Percentiles rank a stretch among this genome's conserved stretches.
Conservation (phyloP, 306 rosid genomes). For the Vachellia pachyceras region DNA sequence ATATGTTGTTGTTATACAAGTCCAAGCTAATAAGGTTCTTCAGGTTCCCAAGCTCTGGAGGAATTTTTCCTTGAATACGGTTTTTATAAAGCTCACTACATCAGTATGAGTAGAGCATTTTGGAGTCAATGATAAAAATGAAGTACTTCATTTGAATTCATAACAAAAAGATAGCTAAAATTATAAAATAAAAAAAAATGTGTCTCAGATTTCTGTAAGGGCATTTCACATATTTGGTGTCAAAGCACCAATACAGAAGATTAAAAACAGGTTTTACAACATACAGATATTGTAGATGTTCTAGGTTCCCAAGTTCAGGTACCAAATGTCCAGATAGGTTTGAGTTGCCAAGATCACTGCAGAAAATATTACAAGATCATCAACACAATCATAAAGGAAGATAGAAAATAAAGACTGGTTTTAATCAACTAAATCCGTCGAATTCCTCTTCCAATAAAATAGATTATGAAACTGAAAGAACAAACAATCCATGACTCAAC, state of each 20-base stretch:
- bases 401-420: neutral
- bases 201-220: neutral
- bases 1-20: slow-evolving; percentile 83
- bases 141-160: slow-evolving; percentile 9
- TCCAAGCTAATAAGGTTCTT: slow-evolving; percentile 91
- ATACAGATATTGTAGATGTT: slow-evolving; percentile 88
- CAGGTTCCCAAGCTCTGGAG: slow-evolving; percentile 83
- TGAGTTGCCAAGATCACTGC: slow-evolving; percentile 93
- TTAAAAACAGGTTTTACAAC: slow-evolving; percentile 31
- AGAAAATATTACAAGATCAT: slow-evolving; percentile 30
- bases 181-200: neutral
- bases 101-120: slow-evolving; percentile 23
- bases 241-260: neutral
- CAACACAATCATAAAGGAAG: slow-evolving; percentile 3
- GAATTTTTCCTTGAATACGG: slow-evolving; percentile 88
- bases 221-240: neutral
- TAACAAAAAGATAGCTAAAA: neutral
- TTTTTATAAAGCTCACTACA: slow-evolving; percentile 90
- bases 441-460: neutral
- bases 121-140: neutral
- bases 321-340: slow-evolving; percentile 92
- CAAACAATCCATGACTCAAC: neutral
- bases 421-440: neutral
- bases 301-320: slow-evolving; percentile 83
- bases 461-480: neutral